A percentile compares a stretch with the other conserved stretches of the same genome.
Evolutionary conservation across 2,329 filamentous ascomycete species (phyloP).

Genomic region (Tolypocladium tropicale): DNA sequence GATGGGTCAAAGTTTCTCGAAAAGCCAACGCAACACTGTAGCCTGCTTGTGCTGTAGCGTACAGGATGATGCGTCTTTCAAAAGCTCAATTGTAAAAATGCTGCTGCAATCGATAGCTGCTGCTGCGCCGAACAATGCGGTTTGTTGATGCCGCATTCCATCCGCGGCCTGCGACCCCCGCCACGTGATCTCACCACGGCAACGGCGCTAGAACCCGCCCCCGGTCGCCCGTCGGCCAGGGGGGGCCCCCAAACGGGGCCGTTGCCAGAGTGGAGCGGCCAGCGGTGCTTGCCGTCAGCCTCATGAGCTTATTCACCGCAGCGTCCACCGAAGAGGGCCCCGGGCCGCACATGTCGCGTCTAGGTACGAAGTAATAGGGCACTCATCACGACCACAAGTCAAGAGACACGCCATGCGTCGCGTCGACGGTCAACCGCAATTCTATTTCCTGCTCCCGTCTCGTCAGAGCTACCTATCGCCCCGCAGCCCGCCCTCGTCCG

Average conservation of each 20-base stretch:
- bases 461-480: neutral
- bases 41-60: no score
- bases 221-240: neutral
- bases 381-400: no score
- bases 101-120: neutral
- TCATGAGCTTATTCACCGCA: no score
- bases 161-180: neutral
- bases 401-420: no score
- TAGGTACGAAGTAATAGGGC: no score
- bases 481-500: neutral
- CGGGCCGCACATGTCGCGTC: no score
- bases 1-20: no score
- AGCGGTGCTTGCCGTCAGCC: neutral
- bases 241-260: neutral
- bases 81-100: neutral
- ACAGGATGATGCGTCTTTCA: neutral
- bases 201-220: conserved; percentile 11
- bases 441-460: neutral
- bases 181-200: conserved; percentile 24
- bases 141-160: neutral
- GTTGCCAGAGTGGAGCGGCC: neutral
- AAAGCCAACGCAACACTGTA: no score
- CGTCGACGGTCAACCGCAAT: no score
- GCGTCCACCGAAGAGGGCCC: no score
- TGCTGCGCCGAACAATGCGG: neutral